phyloP scores from a whole-genome alignment of 495 filamentous ascomycete genomes.

The Corynascus novoguineensis region DNA sequence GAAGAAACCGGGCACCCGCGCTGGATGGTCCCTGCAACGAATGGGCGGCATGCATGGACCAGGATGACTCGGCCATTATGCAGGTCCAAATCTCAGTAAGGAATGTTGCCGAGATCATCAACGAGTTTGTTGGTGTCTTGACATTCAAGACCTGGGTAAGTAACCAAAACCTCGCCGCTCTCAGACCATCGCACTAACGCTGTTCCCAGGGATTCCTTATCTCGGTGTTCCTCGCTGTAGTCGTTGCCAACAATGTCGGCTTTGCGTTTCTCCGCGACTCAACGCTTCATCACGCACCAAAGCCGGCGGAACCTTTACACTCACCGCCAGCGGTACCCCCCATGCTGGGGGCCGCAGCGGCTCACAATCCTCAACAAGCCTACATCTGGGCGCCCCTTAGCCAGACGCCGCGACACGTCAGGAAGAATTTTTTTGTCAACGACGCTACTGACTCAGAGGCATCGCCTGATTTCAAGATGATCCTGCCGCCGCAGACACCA shows the following conservation, averaged over 20 bases:
- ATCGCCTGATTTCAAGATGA: conserved; percentile 30
- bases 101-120: conserved; percentile 43
- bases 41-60: conserved; percentile 85
- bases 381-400: conserved; percentile 41
- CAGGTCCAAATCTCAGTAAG: conserved; percentile 37
- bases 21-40: conserved; percentile 65
- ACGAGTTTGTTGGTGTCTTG: conserved; percentile 43
- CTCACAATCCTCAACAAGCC: conserved; percentile 33
- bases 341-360: conserved; percentile 23
- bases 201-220: conserved; percentile 45
- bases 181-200: conserved; percentile 17
- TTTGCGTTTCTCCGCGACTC: conserved; percentile 38
- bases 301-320: conserved; percentile 25
- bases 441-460: conserved; percentile 42
- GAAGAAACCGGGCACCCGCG: conserved; percentile 58
- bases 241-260: conserved; percentile 53
- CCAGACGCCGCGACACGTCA: conserved; percentile 39
- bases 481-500: conserved; percentile 39
- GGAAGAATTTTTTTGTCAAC: conserved; percentile 30
- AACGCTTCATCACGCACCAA: conserved; percentile 15
- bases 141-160: conserved; percentile 58
- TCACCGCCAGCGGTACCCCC: conserved; percentile 30
- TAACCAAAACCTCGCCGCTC: conserved; percentile 27
- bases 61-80: conserved; percentile 39
- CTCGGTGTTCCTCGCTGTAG: conserved; percentile 50